A percentile compares a stretch with the other conserved stretches of the same genome.
These are phyloP conservation scores for Pisolithus microcarpus DNA, from an alignment of 768 basidiomycete species.

Conservation along the genomic window DNA sequence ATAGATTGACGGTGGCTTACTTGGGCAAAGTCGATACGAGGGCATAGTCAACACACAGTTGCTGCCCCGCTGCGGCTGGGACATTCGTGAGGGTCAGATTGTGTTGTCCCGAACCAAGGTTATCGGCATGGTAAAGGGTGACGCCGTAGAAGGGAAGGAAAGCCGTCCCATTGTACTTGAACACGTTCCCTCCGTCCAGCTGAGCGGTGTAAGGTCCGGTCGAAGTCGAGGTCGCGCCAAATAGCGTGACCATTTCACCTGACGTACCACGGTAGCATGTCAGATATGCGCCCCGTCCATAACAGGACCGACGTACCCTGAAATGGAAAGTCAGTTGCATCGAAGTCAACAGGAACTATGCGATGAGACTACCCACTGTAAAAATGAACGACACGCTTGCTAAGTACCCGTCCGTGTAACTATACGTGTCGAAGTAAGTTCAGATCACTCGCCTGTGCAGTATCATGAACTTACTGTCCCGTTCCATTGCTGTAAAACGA, in stretches of 20 bases:
- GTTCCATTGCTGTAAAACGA: constrained; percentile 36
- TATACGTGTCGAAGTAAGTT: constrained; percentile 10
- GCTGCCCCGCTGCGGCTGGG: constrained; percentile 13
- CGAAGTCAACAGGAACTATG: background rate
- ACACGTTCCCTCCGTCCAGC: constrained; percentile 24
- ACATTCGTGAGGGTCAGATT: constrained; percentile 28
- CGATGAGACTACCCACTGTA: constrained; percentile 22
- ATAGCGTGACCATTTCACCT: constrained; percentile 42
- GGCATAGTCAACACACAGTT: constrained; percentile 25
- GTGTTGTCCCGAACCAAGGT: constrained; percentile 35
- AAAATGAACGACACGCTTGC: constrained; percentile 34
- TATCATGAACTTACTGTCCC: constrained; percentile 30
- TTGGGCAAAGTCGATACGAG: too few species aligned
- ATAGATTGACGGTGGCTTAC: too few species aligned
- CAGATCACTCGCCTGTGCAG: background rate
- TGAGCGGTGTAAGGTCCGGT: constrained; percentile 30
- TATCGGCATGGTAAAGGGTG: constrained; percentile 27
- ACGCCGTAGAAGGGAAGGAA: constrained; percentile 19
- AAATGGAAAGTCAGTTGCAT: constrained; percentile 4
- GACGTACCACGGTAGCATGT: background rate
- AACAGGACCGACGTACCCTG: constrained; percentile 16
- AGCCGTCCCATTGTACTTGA: constrained; percentile 5
- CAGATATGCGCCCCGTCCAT: background rate
- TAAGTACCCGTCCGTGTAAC: constrained; percentile 25
- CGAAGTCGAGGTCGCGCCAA: constrained; percentile 34